Conservation (phyloP, 129 eudicot species). For the Artemisia tridentata region DNA sequence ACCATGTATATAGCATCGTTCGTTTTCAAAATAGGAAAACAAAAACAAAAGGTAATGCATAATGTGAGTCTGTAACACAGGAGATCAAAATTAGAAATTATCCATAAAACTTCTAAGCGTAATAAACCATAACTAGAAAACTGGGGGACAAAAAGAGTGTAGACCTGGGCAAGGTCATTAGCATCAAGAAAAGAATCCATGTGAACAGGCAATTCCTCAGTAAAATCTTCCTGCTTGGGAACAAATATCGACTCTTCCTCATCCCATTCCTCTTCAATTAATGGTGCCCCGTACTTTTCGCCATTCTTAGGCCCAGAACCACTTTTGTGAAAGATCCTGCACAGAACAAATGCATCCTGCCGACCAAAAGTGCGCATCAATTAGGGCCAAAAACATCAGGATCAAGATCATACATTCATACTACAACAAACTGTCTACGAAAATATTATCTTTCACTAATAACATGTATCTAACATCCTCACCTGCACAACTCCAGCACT, state of each 20-base stretch:
- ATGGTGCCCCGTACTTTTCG: background rate
- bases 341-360: background rate
- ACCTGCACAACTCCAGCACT: background rate
- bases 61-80: background rate
- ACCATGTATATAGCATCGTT: background rate
- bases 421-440: too few relatives aligned
- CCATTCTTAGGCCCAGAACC: constrained; percentile 5
- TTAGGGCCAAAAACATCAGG: background rate
- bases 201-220: constrained; percentile 44
- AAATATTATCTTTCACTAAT: background rate
- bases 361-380: background rate
- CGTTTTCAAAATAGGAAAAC: too few relatives aligned
- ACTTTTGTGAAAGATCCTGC: constrained; percentile 2
- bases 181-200: constrained; percentile 62
- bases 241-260: constrained; percentile 42
- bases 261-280: constrained; percentile 52
- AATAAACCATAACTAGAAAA: constrained; percentile 1
- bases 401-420: background rate
- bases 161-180: constrained; percentile 78
- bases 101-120: background rate
- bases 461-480: background rate
- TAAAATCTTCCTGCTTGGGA: constrained; percentile 35
- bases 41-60: background rate
- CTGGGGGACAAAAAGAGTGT: constrained; percentile 10
- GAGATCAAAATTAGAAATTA: background rate